Base-by-base conservation (phyloP, 306 rosid species). In the Oemleria cerasiformis region DNA sequence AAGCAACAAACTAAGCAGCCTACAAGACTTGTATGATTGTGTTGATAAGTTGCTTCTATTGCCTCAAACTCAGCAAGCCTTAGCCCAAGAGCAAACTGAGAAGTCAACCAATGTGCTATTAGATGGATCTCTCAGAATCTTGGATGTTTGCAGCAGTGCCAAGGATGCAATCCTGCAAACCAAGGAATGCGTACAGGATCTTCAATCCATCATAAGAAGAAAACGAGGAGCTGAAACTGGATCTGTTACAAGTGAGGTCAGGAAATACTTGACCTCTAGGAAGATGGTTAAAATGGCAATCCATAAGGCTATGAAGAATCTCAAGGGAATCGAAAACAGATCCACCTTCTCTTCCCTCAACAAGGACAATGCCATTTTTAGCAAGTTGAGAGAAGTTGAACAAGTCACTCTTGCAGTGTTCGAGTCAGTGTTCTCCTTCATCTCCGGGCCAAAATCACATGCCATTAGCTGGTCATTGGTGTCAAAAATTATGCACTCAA, bases 31-130 rank as follows among this genome's bases (percentile, higher is more conserved):
- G 58, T 70, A 74, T 74, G 77, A 71, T 64, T 73, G 55, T 73
- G 73, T 73, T 49, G 79, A 81, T n/a, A 73, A 21, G 55, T 20
- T 81, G 36, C 85, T 82, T 78, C 36, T 13, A 51, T 48, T 82
- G 43, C 71, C 80, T 5, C 67, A 50, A 21, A 70, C 64, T 5
- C 72, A 74, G 65, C 64, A 74, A 45, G 49, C 41, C 17, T 13
- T 77, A 5, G 21, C 66, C 2, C 55, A 50, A 58, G 82, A 73
- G 67, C 12, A 55, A 4, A 50, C 65, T 6, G 38, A 74, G 50
- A 78, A 70, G 30, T 20, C 38, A 30, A 47, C 76, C 5, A 64
- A 61, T 57, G 68, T 55, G 7, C 63, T 82, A 36, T 71, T 77
- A 9, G 82, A 78, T 36, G 82, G 85, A 48, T 81, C 82, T 57